These are phyloP conservation scores for Tylopilus balloui DNA, from an alignment of 768 basidiomycete genomes.

Conservation along the genomic window DNA sequence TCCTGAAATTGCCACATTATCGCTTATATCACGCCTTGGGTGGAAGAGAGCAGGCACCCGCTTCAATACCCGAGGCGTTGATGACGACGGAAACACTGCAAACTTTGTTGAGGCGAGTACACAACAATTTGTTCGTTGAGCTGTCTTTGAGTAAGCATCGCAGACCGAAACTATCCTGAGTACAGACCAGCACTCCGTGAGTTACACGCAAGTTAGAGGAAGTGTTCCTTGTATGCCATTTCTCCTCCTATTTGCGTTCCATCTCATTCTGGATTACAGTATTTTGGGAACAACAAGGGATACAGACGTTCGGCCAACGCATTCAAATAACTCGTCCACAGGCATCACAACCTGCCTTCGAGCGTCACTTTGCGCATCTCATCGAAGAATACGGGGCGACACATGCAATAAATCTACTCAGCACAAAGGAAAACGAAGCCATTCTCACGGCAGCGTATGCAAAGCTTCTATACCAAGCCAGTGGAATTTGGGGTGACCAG, in stretches of 20 bases:
- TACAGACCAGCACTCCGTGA: conserved; percentile 82
- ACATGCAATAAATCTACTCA: conserved; percentile 89
- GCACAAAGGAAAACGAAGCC: conserved; percentile 88
- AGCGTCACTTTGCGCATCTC: conserved; percentile 85
- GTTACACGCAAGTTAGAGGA: conserved; percentile 91
- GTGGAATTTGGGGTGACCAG: conserved; percentile 57
- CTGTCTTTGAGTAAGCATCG: conserved; percentile 13
- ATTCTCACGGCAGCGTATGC: conserved; percentile 78
- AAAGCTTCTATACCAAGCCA: conserved; percentile 69
- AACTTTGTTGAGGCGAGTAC: conserved; percentile 88
- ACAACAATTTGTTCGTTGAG: neutral
- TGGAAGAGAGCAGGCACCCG: conserved; percentile 96
- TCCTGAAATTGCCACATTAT: conserved; percentile 68
- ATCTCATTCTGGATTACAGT: conserved; percentile 44
- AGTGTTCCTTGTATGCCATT: conserved; percentile 80
- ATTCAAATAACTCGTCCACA: conserved; percentile 95
- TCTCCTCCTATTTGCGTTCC: neutral
- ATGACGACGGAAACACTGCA: conserved; percentile 91
- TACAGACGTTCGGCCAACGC: conserved; percentile 90
- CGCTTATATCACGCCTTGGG: conserved; percentile 81
- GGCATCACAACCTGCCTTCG: conserved; percentile 95
- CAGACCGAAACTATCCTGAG: conserved; percentile 90
- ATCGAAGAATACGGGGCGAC: conserved; percentile 80
- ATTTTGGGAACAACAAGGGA: conserved; percentile 98
- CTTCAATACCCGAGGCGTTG: conserved; percentile 95